Percentiles rank a stretch among this genome's conserved stretches.
Conservation (phyloP, 2,329 filamentous ascomycete species). For the Emergomyces orientalis region DNA sequence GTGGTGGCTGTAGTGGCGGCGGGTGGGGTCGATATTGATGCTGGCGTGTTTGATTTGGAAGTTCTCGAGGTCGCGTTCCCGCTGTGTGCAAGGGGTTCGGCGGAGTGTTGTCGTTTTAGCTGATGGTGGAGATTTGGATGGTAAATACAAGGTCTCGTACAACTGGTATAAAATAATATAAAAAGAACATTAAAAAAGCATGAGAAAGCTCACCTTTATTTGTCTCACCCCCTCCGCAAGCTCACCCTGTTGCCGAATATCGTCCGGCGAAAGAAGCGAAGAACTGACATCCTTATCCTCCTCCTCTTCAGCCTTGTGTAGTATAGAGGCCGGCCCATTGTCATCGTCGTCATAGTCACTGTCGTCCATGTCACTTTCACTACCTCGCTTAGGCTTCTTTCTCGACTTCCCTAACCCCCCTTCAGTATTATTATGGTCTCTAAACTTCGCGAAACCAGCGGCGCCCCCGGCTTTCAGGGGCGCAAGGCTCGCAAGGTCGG, state of each 20-base stretch:
- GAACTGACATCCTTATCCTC: constrained; percentile 42
- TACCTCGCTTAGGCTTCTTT: constrained; percentile 50
- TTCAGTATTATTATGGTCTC: constrained; percentile 51
- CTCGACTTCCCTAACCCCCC: constrained; percentile 47
- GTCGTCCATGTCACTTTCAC: constrained; percentile 59
- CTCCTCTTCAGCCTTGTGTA: constrained; percentile 55
- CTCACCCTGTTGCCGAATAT: constrained; percentile 51
- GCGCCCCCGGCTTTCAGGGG: constrained; percentile 80
- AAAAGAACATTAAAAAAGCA: neutral
- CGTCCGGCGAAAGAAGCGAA: constrained; percentile 48
- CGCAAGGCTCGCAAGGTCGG: constrained; percentile 76
- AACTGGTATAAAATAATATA: neutral
- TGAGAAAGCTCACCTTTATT: constrained; percentile 49
- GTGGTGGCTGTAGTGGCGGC: constrained; percentile 22
- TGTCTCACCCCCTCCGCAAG: constrained; percentile 56
- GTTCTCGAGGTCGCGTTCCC: constrained; percentile 30
- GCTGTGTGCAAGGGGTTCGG: constrained; percentile 42
- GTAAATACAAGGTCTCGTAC: neutral
- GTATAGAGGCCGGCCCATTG: constrained; percentile 52
- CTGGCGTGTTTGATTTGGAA: constrained; percentile 34
- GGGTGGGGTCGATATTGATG: constrained; percentile 30
- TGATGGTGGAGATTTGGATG: constrained; percentile 23
- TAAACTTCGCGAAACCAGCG: constrained; percentile 81
- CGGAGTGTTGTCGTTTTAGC: constrained; percentile 59
- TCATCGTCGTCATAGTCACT: constrained; percentile 54